Evolutionary conservation across 2,329 filamentous ascomycete genomes (phyloP).

Genomic region (Diaporthe nobilis): DNA sequence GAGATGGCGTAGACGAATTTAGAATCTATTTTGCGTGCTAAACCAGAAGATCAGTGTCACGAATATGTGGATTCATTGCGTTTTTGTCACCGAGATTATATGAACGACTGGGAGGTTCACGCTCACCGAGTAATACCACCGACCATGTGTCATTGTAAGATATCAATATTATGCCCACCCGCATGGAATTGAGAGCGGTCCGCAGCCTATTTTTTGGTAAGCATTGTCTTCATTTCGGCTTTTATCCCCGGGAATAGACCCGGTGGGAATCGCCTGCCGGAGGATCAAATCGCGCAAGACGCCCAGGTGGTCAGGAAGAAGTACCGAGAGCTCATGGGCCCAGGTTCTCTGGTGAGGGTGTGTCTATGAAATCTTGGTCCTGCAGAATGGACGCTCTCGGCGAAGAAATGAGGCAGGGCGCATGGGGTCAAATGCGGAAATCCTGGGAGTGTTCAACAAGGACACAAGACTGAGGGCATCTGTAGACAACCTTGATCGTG

Average conservation of each 20-base stretch:
- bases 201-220: background rate
- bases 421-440: background rate
- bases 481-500: background rate
- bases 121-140: background rate
- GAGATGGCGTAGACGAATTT: constrained; percentile 11
- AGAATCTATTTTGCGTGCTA: background rate
- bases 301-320: background rate
- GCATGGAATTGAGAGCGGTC: background rate
- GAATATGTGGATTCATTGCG: constrained; percentile 4
- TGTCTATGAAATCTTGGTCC: constrained; percentile 8
- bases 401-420: background rate
- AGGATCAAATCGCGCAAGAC: background rate
- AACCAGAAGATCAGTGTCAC: background rate
- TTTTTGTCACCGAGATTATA: constrained; percentile 23
- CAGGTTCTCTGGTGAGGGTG: background rate
- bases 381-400: background rate
- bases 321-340: background rate
- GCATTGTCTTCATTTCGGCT: constrained; percentile 29
- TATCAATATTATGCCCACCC: background rate
- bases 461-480: background rate
- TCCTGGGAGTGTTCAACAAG: background rate
- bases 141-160: background rate
- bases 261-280: background rate
- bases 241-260: background rate
- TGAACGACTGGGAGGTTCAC: background rate